Conservation (phyloP, 2,329 filamentous ascomycete species). For the Hyphodiscus sp. region DNA sequence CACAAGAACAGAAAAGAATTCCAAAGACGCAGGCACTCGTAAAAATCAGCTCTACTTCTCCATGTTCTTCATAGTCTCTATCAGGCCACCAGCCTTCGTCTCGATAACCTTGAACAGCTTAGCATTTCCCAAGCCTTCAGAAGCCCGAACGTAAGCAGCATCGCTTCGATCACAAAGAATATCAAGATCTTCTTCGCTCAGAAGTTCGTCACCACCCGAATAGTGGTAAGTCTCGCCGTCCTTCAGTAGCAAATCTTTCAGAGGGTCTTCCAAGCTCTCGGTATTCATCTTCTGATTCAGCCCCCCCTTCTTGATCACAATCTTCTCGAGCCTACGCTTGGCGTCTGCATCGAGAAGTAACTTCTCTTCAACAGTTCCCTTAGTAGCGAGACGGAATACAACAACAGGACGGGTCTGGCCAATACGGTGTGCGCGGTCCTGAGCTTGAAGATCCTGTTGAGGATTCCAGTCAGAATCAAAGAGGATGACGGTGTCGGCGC, state of each 20-base stretch:
- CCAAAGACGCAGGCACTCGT: neutral
- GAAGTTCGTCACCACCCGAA: slow-evolving; percentile 54
- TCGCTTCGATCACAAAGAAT: slow-evolving; percentile 68
- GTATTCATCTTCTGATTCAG: slow-evolving; percentile 59
- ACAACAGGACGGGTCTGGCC: slow-evolving; percentile 89
- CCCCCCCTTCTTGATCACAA: slow-evolving; percentile 91
- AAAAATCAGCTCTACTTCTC: neutral
- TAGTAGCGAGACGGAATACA: slow-evolving; percentile 88
- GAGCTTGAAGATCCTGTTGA: slow-evolving; percentile 92
- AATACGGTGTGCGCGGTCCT: slow-evolving; percentile 91
- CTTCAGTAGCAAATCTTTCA: slow-evolving; percentile 57
- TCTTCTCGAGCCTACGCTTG: slow-evolving; percentile 85
- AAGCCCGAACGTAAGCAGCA: slow-evolving; percentile 61
- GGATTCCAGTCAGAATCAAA: slow-evolving; percentile 94
- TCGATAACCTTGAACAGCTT: slow-evolving; percentile 73
- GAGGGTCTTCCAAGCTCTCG: slow-evolving; percentile 48
- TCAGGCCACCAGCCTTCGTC: slow-evolving; percentile 50
- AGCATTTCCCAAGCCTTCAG: slow-evolving; percentile 68
- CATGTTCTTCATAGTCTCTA: slow-evolving; percentile 19
- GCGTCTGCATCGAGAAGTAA: slow-evolving; percentile 82
- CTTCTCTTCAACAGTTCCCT: slow-evolving; percentile 85
- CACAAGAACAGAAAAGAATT: neutral
- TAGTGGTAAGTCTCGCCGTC: slow-evolving; percentile 63
- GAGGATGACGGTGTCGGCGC: slow-evolving; percentile 85
- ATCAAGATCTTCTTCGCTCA: slow-evolving; percentile 70